Evolutionary conservation across 2,329 filamentous ascomycete genomes (phyloP).

Genomic region (Venturia aucupariae): DNA sequence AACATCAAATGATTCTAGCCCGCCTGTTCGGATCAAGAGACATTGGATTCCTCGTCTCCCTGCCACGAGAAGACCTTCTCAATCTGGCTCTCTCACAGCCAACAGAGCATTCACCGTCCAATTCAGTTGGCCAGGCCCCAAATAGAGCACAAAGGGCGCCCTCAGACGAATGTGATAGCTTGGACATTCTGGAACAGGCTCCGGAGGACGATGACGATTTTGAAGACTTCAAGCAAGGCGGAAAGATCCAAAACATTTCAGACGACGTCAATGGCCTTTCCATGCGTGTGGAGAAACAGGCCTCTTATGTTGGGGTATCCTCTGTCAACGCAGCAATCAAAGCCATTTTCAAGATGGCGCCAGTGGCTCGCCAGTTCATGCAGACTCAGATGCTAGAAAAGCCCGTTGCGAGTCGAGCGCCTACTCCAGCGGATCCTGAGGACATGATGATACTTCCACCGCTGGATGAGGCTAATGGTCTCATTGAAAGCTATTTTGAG

Average conservation of each 20-base stretch:
- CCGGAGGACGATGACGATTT: slow-evolving; percentile 55
- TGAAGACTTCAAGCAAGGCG: slow-evolving; percentile 42
- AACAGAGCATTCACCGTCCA: slow-evolving; percentile 19
- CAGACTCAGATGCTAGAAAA: slow-evolving; percentile 29
- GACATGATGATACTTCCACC: slow-evolving; percentile 44
- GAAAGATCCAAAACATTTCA: slow-evolving; percentile 43
- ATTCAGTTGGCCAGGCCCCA: background rate
- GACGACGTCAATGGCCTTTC: slow-evolving; percentile 65
- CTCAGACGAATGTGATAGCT: slow-evolving; percentile 42
- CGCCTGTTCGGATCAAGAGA: slow-evolving; percentile 35
- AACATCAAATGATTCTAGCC: slow-evolving; percentile 34
- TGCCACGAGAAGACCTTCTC: slow-evolving; percentile 37
- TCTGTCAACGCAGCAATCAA: slow-evolving; percentile 66
- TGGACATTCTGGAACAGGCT: slow-evolving; percentile 59
- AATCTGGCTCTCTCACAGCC: slow-evolving; percentile 35
- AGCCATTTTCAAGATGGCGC: slow-evolving; percentile 53
- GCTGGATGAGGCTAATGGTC: slow-evolving; percentile 53
- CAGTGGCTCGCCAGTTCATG: slow-evolving; percentile 40
- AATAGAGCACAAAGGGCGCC: slow-evolving; percentile 20
- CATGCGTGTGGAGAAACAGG: slow-evolving; percentile 48
- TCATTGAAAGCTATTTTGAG: slow-evolving; percentile 69
- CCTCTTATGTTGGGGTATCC: slow-evolving; percentile 63
- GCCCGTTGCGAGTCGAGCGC: background rate
- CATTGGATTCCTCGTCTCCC: slow-evolving; percentile 29
- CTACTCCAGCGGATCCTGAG: slow-evolving; percentile 24